phyloP scores from a whole-genome alignment of 1,139 yeast genomes.

The Geotrichum phurueaensis region DNA sequence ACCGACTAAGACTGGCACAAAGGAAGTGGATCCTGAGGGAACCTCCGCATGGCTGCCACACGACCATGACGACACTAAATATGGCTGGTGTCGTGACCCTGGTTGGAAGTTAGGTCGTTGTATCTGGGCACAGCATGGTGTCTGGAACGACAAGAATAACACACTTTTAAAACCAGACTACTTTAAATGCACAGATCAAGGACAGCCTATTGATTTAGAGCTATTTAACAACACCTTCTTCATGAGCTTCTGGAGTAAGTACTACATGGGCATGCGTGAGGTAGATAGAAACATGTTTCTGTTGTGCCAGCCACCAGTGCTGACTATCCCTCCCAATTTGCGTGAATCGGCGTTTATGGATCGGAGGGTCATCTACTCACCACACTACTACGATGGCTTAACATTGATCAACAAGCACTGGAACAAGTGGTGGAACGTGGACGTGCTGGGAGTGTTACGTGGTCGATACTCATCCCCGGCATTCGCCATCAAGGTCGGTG shows the following conservation, averaged over 20 bases:
- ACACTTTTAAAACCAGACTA: conserved; percentile 44
- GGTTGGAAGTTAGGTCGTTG: conserved; percentile 71
- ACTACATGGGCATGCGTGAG: conserved; percentile 36
- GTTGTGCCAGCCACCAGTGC: conserved; percentile 75
- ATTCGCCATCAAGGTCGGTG: conserved; percentile 75
- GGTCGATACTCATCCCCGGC: conserved; percentile 63
- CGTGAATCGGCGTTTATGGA: conserved; percentile 37
- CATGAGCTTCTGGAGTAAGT: conserved; percentile 49
- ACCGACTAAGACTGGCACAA: conserved; percentile 36
- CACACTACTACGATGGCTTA: conserved; percentile 92
- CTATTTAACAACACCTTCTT: conserved; percentile 59
- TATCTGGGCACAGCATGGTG: conserved; percentile 69
- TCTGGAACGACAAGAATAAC: conserved; percentile 49
- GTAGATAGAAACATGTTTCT: conserved; percentile 44
- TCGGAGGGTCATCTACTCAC: conserved; percentile 45
- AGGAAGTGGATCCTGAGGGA: conserved; percentile 56
- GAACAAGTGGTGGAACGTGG: conserved; percentile 57
- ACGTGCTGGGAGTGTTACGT: conserved; percentile 84
- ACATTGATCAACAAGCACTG: conserved; percentile 83
- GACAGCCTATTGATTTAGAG: conserved; percentile 40
- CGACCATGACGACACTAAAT: conserved; percentile 45
- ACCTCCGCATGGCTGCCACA: conserved; percentile 56
- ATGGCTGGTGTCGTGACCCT: conserved; percentile 61
- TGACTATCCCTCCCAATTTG: conserved; percentile 67
- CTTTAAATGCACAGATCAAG: conserved; percentile 38